Evolutionary conservation across 352 stramenopile species (phyloP), one percentile per base, ranked within the genome.

Genomic region (Thalassiosira delicatula): DNA sequence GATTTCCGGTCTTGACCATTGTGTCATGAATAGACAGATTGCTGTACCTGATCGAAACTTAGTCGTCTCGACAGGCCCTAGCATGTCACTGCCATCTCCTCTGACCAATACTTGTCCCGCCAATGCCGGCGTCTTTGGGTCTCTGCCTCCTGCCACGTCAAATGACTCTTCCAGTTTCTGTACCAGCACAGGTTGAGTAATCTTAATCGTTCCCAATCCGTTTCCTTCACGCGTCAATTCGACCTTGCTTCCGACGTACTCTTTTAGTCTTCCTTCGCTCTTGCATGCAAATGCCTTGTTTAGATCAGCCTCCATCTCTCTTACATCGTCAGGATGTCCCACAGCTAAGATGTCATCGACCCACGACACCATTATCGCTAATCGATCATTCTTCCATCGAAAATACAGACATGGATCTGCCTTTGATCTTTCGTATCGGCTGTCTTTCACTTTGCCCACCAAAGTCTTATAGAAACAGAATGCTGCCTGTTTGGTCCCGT

Each of bases 231-330:
- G 9, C 17, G 70, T 53, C n/a, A 33, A 17, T 7, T 79, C 60
- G 12, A 79, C 60, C n/a, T 87, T 82, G 70, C 70, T 80, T 32
- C 79, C 83, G 0, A 89, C 75, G 75, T 85, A 87, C 60, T 89
- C 83, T 25, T 74, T 51, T 40, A 87, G 29, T 21, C 76, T 27
- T 14, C 70, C 74, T 23, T 61, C 44, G 21, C 35, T 33, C 29
- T 60, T 59, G 17, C 67, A 84, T 37, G 80, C 74, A 70, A 89
- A 87, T 30, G n/a, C 3, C 30, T 42, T 30, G 25, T 51, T 79
- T 14, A 85, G 65, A 8, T 69, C 35, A 12, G 66, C 42, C 21
- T 70, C 71, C 0, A 56, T 25, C 25, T 68, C 7, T 21, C 27
- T 21, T 0, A 84, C 70, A 11, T 44, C 17, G n/a, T 76, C 23